Percentiles rank a stretch among this genome's conserved stretches.
Evolutionary conservation across 2,329 filamentous ascomycete genomes (phyloP).

Genomic region (Fusarium sororula): DNA sequence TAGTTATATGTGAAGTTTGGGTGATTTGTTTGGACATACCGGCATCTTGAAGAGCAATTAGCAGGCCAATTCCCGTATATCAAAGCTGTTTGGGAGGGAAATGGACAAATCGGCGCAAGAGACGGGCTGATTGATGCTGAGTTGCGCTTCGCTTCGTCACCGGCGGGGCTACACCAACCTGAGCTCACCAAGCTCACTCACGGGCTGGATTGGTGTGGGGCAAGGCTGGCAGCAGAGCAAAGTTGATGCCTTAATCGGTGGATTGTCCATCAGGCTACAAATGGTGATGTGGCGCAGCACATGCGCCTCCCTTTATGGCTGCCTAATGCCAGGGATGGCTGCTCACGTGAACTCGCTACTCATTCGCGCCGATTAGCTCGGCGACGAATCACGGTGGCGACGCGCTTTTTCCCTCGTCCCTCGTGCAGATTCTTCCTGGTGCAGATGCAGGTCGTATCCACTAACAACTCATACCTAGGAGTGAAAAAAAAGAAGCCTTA

Average conservation of each 20-base stretch:
- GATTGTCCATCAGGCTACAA: conserved; percentile 27
- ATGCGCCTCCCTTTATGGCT: conserved; percentile 39
- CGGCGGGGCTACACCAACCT: conserved; percentile 42
- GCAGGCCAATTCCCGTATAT: conserved; percentile 33
- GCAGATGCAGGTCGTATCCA: conserved; percentile 17
- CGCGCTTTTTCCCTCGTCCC: conserved; percentile 26
- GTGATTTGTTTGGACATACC: conserved; percentile 47
- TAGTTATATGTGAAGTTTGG: not conserved
- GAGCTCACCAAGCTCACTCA: conserved; percentile 43
- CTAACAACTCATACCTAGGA: conserved; percentile 18
- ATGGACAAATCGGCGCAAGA: conserved; percentile 33
- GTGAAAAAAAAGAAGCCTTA: conserved; percentile 17
- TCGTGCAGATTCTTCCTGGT: conserved; percentile 26
- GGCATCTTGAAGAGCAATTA: conserved; percentile 55
- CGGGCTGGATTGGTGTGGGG: conserved; percentile 43
- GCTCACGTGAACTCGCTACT: conserved; percentile 51
- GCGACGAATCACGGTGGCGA: conserved; percentile 33
- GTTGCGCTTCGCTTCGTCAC: conserved; percentile 44
- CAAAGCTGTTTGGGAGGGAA: conserved; percentile 21
- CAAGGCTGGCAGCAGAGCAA: conserved; percentile 21
- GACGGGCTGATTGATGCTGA: conserved; percentile 33
- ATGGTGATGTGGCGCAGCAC: conserved; percentile 28
- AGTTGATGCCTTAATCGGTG: conserved; percentile 36
- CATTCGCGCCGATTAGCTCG: conserved; percentile 44
- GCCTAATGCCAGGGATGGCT: conserved; percentile 39